A percentile compares a stretch with the other conserved stretches of the same genome.
Evolutionary conservation across 495 filamentous ascomycete species (phyloP).

Genomic region (Penicillium soppii): DNA sequence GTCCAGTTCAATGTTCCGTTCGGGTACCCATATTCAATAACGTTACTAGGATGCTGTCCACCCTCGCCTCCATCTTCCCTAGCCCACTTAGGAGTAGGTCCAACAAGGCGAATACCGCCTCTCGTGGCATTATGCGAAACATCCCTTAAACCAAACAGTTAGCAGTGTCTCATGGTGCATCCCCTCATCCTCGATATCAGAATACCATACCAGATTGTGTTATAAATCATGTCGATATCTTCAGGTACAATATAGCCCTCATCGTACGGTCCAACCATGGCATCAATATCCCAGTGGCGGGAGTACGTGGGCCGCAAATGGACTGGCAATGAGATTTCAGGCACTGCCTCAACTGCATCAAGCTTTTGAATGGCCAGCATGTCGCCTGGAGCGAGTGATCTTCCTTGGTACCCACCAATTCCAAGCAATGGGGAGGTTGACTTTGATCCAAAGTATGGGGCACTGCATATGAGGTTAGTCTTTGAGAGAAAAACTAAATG

Average conservation of each 20-base stretch:
- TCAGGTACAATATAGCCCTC: conserved; percentile 51
- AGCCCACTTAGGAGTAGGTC: conserved; percentile 56
- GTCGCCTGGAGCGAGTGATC: conserved; percentile 53
- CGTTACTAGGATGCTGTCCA: conserved; percentile 58
- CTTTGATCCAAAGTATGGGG: conserved; percentile 59
- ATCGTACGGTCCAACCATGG: conserved; percentile 58
- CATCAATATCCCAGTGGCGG: conserved; percentile 46
- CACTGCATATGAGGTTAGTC: conserved; percentile 4
- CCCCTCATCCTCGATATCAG: not conserved
- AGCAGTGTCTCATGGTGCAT: not conserved
- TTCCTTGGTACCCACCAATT: conserved; percentile 60
- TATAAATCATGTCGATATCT: conserved; percentile 56
- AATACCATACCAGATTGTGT: conserved; percentile 35
- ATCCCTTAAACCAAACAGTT: conserved; percentile 30
- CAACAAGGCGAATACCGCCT: conserved; percentile 56
- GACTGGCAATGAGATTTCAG: conserved; percentile 31
- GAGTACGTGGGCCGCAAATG: conserved; percentile 43
- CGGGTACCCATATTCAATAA: conserved; percentile 60
- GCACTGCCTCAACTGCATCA: conserved; percentile 17
- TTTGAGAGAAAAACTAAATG: not conserved
- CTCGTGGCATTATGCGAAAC: conserved; percentile 59
- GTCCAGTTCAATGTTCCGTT: conserved; percentile 56
- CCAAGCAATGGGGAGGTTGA: conserved; percentile 54
- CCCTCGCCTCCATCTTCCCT: conserved; percentile 59
- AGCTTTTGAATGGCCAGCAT: conserved; percentile 39